A percentile compares a stretch with the other conserved stretches of the same genome.
These are phyloP conservation scores for Lagenaria siceraria DNA, from an alignment of 306 rosid species.

Conservation along the genomic window DNA sequence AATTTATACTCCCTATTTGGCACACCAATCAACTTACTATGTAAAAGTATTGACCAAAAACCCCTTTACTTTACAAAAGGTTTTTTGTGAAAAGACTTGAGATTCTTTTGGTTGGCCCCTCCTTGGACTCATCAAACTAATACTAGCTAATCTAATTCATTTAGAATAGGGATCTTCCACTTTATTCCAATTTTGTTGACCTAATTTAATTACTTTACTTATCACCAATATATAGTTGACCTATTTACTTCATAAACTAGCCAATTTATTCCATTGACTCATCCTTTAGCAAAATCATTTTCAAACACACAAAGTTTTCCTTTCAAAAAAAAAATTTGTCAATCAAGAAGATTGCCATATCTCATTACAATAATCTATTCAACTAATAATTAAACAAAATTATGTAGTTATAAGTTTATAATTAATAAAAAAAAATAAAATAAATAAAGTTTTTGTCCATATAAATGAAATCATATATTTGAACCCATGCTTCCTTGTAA, in stretches of 20 bases:
- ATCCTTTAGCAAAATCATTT: neutral
- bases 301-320: neutral
- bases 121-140: neutral
- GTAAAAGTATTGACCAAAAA: neutral
- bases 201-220: neutral
- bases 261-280: neutral
- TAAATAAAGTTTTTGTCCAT: neutral
- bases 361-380: neutral
- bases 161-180: neutral
- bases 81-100: neutral
- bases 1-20: neutral
- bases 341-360: neutral
- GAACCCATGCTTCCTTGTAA: neutral
- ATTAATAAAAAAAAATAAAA: neutral
- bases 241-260: neutral
- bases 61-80: neutral
- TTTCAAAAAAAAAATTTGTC: neutral
- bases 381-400: neutral
- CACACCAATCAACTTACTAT: neutral
- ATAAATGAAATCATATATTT: neutral
- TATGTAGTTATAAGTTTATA: neutral
- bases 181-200: neutral
- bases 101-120: neutral
- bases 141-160: neutral
- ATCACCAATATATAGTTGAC: neutral